These are phyloP conservation scores for Pleurotus ostreatus DNA, from an alignment of 768 basidiomycete species.

Conservation along the genomic window DNA sequence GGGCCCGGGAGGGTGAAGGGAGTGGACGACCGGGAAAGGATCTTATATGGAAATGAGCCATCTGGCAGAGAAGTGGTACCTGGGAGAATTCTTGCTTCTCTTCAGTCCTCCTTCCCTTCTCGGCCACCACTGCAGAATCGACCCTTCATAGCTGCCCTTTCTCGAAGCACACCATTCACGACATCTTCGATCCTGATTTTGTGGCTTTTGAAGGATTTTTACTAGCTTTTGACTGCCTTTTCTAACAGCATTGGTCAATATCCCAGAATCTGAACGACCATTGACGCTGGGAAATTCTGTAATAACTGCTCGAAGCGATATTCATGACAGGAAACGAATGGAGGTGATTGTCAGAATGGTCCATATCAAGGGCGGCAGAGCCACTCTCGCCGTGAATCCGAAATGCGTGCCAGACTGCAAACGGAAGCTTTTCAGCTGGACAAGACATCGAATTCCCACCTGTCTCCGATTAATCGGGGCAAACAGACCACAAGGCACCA, in stretches of 20 bases:
- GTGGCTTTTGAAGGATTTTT: neutral
- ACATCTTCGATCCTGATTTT: neutral
- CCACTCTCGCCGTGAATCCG: too few relatives aligned
- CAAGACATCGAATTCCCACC: neutral
- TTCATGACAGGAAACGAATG: neutral
- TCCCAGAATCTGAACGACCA: neutral
- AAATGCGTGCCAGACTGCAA: neutral
- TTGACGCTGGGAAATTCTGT: neutral
- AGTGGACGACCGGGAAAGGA: slow-evolving; percentile 2
- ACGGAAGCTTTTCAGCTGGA: neutral
- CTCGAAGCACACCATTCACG: neutral
- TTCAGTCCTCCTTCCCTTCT: neutral
- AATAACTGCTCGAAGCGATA: neutral
- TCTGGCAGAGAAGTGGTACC: slow-evolving; percentile 6
- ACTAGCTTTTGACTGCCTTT: too few relatives aligned
- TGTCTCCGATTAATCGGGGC: neutral
- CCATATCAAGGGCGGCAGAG: too few relatives aligned
- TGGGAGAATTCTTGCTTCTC: slow-evolving; percentile 6
- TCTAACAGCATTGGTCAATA: neutral
- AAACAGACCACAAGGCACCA: neutral
- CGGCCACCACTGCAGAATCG: neutral
- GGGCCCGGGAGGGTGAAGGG: slow-evolving; percentile 14
- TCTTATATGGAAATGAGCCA: slow-evolving; percentile 17
- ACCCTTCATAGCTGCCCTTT: slow-evolving; percentile 7
- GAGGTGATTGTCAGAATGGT: neutral